Evolutionary conservation across 2,329 filamentous ascomycete genomes (phyloP).

Genomic region (Fusarium sp.): DNA sequence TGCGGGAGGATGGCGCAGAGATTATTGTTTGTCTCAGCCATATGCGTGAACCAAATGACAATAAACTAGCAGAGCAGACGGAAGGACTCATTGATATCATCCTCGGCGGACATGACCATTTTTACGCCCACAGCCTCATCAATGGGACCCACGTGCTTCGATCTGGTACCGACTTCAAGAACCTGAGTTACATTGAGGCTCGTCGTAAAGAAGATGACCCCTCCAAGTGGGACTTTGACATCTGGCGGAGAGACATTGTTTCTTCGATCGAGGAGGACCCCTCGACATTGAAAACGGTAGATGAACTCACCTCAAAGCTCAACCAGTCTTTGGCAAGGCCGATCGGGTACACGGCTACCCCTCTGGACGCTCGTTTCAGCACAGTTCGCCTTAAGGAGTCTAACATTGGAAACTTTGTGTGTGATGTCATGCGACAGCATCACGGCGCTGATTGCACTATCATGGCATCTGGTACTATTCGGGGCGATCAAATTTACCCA

Average conservation of each 20-base stretch:
- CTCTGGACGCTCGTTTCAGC: constrained; percentile 87
- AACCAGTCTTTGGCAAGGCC: constrained; percentile 84
- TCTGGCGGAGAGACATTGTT: constrained; percentile 79
- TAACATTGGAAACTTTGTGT: constrained; percentile 91
- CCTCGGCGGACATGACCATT: constrained; percentile 90
- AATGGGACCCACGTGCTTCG: constrained; percentile 87
- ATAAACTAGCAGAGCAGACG: constrained; percentile 82
- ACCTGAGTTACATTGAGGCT: constrained; percentile 88
- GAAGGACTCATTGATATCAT: constrained; percentile 85
- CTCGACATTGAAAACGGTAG: constrained; percentile 71
- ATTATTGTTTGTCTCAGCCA: constrained; percentile 87
- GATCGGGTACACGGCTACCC: constrained; percentile 83
- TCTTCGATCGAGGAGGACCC: constrained; percentile 74
- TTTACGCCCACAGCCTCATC: constrained; percentile 81
- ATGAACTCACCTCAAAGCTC: constrained; percentile 77
- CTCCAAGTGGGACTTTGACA: constrained; percentile 80
- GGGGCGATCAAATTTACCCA: constrained; percentile 89
- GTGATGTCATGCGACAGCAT: constrained; percentile 88
- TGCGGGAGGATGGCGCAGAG: constrained; percentile 83
- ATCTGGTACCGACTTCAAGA: constrained; percentile 91
- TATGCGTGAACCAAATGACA: constrained; percentile 89
- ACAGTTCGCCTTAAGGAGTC: constrained; percentile 83
- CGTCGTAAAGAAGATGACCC: constrained; percentile 64
- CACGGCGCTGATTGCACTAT: constrained; percentile 84
- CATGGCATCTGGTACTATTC: constrained; percentile 87